Conservation (phyloP, 345 rosid genomes). For the Citrus australasica region DNA sequence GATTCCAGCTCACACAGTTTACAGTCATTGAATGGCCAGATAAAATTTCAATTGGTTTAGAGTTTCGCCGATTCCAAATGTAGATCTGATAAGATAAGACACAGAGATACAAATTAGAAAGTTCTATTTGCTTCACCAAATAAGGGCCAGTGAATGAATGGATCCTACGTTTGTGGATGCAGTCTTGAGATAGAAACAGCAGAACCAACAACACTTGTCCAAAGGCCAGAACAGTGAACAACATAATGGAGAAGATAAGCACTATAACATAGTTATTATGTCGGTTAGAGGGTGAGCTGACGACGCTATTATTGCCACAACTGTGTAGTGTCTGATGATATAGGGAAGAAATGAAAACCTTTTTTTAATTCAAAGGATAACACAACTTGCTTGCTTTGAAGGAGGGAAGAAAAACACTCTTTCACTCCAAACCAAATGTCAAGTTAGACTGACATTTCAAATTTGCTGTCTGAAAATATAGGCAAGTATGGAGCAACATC, state of each 20-base stretch:
- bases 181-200: not conserved
- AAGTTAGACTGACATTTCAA: not conserved
- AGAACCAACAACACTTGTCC: not conserved
- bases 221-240: not conserved
- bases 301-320: not conserved
- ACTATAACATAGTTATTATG: not conserved
- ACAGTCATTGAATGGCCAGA: conserved; percentile 79
- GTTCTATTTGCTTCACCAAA: not conserved
- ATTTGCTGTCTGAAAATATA: not conserved
- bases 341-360: not conserved
- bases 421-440: not conserved
- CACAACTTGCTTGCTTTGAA: not conserved
- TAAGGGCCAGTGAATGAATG: not conserved
- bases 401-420: not conserved
- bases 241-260: not conserved
- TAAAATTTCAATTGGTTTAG: conserved; percentile 63
- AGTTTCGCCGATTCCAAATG: conserved; percentile 59
- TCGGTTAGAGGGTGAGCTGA: not conserved
- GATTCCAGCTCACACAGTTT: conserved; percentile 91
- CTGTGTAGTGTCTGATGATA: not conserved
- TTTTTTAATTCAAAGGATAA: not conserved
- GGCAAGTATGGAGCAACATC: not conserved
- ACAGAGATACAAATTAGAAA: not conserved
- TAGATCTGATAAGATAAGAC: conserved; percentile 55
- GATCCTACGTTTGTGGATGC: not conserved